Percentiles rank a stretch among this genome's conserved stretches.
Evolutionary conservation across 805 yeast species (phyloP).

Genomic region (Starmerella kuoi): DNA sequence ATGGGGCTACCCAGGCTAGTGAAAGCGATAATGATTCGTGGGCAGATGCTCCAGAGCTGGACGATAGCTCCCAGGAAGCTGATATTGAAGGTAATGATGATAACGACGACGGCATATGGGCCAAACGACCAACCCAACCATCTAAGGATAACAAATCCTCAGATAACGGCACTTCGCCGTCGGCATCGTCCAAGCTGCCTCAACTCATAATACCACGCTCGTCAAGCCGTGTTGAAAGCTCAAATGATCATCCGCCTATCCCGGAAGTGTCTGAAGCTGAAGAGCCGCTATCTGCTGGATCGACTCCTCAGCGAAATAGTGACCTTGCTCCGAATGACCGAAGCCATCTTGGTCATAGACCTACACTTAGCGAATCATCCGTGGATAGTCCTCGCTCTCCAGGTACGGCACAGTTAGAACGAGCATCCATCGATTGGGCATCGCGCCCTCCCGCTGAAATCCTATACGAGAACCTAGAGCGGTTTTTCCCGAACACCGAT

Average conservation of each 20-base stretch:
- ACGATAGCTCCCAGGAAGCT: constrained; percentile 24
- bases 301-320: not conserved
- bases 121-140: constrained; percentile 32
- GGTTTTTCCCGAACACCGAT: constrained; percentile 84
- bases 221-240: not conserved
- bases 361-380: constrained; percentile 9
- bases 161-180: no score
- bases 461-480: constrained; percentile 79
- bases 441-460: constrained; percentile 94
- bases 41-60: constrained; percentile 53
- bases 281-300: not conserved
- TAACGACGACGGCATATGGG: constrained; percentile 49
- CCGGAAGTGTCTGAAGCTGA: constrained; percentile 5
- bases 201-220: constrained; percentile 5
- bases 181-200: not conserved
- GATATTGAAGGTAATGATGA: constrained; percentile 29
- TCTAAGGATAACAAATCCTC: not conserved
- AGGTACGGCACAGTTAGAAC: constrained; percentile 10
- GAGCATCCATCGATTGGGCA: constrained; percentile 36
- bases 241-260: not conserved
- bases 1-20: not conserved
- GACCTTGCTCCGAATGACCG: not conserved
- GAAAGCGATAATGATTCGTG: constrained; percentile 30
- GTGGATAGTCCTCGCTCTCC: constrained; percentile 14
- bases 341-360: not conserved